Conservation (phyloP, 116 monocot species). For the Posidonia oceanica region DNA sequence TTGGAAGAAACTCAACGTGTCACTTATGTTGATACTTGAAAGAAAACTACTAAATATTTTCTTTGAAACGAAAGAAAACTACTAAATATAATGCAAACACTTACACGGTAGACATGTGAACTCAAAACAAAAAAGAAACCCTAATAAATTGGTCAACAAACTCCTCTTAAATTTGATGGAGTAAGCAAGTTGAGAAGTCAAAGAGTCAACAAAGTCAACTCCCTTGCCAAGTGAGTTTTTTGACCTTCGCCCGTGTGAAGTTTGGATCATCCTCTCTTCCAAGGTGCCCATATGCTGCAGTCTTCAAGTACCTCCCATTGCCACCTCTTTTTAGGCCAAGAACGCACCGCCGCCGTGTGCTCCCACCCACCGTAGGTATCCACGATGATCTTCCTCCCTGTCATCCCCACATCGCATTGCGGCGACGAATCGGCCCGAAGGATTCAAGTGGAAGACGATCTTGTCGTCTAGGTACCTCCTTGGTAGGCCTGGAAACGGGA, state of each 20-base stretch:
- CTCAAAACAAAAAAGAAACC: too few species aligned
- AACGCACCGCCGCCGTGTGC: constrained; percentile 69
- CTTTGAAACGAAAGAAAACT: too few species aligned
- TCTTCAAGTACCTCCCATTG: constrained; percentile 5
- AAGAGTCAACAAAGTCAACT: not conserved
- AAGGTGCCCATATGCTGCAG: constrained; percentile 10
- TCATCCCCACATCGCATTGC: constrained; percentile 61
- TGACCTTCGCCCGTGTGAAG: constrained; percentile 6
- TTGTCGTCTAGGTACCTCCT: constrained; percentile 42
- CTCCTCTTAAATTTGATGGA: too few species aligned
- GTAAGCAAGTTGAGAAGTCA: too few species aligned
- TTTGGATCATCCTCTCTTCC: constrained; percentile 4
- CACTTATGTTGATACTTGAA: too few species aligned
- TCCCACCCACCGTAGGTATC: constrained; percentile 69
- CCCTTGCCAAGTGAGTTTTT: not conserved
- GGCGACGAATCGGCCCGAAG: constrained; percentile 61
- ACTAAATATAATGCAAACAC: too few species aligned
- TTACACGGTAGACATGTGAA: too few species aligned
- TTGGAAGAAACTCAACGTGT: too few species aligned
- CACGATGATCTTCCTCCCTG: constrained; percentile 63
- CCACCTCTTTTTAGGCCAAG: constrained; percentile 22
- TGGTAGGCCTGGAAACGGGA: too few species aligned
- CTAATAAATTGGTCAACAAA: too few species aligned
- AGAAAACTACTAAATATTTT: too few species aligned
- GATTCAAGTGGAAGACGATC: constrained; percentile 69